These are phyloP conservation scores for Microthyrium microscopicum DNA, from an alignment of 2,329 filamentous ascomycete genomes.

Conservation along the genomic window DNA sequence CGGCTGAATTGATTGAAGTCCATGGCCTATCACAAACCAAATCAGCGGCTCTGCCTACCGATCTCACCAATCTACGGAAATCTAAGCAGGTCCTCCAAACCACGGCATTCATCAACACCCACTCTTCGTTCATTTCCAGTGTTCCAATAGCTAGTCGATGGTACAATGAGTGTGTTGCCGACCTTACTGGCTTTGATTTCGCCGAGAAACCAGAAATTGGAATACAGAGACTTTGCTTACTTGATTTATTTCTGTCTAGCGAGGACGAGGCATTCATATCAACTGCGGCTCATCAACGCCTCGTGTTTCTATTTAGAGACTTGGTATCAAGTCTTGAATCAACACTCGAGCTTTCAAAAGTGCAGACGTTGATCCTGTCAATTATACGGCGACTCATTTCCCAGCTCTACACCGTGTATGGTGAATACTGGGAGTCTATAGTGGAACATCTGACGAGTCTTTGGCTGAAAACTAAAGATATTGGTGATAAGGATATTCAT, in stretches of 20 bases:
- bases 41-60: conserved; percentile 19
- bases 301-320: conserved; percentile 30
- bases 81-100: conserved; percentile 28
- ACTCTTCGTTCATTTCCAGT: conserved; percentile 30
- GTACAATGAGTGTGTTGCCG: conserved; percentile 44
- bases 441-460: too few relatives aligned
- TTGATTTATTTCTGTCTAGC: conserved; percentile 36
- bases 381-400: too few relatives aligned
- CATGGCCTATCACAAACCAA: conserved; percentile 23
- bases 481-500: conserved; percentile 57
- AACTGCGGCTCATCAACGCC: conserved; percentile 41
- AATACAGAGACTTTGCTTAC: conserved; percentile 32
- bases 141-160: conserved; percentile 32
- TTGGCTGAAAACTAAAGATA: conserved; percentile 33
- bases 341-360: background rate
- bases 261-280: conserved; percentile 30
- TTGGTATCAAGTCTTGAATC: background rate
- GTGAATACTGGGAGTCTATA: too few relatives aligned
- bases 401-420: too few relatives aligned
- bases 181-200: conserved; percentile 37
- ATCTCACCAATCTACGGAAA: conserved; percentile 17
- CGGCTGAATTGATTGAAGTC: conserved; percentile 24
- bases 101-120: conserved; percentile 30
- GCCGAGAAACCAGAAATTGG: conserved; percentile 25
- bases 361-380: too few relatives aligned